A percentile compares a stretch with the other conserved stretches of the same genome.
These are phyloP conservation scores for Suillus brevipes DNA, from an alignment of 768 basidiomycete genomes.

Conservation along the genomic window DNA sequence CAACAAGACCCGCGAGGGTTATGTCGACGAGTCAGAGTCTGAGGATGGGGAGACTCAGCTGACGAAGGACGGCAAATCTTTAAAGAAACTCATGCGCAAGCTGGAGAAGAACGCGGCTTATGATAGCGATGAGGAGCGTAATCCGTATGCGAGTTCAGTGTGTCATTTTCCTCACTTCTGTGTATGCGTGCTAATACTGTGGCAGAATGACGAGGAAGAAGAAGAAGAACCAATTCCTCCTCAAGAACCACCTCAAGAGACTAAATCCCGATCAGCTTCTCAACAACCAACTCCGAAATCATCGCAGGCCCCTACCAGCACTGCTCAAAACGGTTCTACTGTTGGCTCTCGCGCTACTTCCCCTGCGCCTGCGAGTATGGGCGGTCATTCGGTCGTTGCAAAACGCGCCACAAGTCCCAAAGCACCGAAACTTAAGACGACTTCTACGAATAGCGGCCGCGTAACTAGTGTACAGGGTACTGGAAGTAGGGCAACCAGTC, in stretches of 20 bases:
- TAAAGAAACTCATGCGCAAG: conserved; percentile 85
- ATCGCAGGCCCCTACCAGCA: conserved; percentile 33
- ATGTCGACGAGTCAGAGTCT: conserved; percentile 75
- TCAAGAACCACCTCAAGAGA: conserved; percentile 42
- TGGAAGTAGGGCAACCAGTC: conserved; percentile 55
- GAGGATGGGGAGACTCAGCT: conserved; percentile 59
- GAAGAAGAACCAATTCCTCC: conserved; percentile 56
- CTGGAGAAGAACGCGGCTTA: conserved; percentile 81
- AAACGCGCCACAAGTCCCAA: conserved; percentile 86
- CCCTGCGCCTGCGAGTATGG: conserved; percentile 49
- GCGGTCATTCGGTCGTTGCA: conserved; percentile 79
- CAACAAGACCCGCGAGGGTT: conserved; percentile 70
- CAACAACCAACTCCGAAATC: conserved; percentile 34
- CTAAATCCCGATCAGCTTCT: conserved; percentile 46
- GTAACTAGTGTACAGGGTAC: conserved; percentile 47
- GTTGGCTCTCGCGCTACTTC: conserved; percentile 60
- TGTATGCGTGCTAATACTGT: conserved; percentile 10
- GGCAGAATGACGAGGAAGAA: conserved; percentile 70
- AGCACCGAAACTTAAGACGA: conserved; percentile 54
- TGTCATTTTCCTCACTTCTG: conserved; percentile 26
- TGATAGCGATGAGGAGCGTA: conserved; percentile 77
- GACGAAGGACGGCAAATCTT: conserved; percentile 71
- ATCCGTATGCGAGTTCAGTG: conserved; percentile 81
- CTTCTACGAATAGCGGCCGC: conserved; percentile 44
- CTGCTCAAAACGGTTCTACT: conserved; percentile 26